Evolutionary conservation across 129 eudicot species (phyloP).

Genomic region (Helianthus tuberosus): DNA sequence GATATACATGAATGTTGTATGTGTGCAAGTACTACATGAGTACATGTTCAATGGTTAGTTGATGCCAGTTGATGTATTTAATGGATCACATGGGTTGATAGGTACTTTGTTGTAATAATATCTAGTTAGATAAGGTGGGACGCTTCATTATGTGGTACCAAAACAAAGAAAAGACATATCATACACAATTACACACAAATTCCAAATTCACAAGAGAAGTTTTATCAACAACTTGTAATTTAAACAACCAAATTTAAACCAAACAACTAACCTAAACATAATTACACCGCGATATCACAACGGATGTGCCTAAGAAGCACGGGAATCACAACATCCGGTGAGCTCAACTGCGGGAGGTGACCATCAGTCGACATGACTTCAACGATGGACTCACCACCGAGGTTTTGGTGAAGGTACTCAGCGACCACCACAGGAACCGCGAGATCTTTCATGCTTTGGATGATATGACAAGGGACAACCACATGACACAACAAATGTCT

Average conservation of each 20-base stretch:
- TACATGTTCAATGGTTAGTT: not conserved
- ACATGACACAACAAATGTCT: slow-evolving; percentile 66
- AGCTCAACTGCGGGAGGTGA: slow-evolving; percentile 93
- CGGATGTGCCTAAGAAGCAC: slow-evolving; percentile 86
- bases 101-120: not conserved
- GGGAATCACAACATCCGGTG: slow-evolving; percentile 90
- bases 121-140: slow-evolving; percentile 9
- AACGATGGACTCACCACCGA: slow-evolving; percentile 77
- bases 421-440: slow-evolving; percentile 92
- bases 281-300: slow-evolving; percentile 50
- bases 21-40: not conserved
- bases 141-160: not conserved
- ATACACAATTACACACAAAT: slow-evolving; percentile 8
- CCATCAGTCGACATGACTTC: slow-evolving; percentile 98
- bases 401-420: slow-evolving; percentile 81
- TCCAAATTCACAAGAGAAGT: not conserved
- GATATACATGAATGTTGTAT: not conserved
- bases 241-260: slow-evolving; percentile 15
- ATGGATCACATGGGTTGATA: not conserved
- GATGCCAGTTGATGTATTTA: not conserved
- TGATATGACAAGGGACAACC: slow-evolving; percentile 78
- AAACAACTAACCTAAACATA: slow-evolving; percentile 12
- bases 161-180: not conserved
- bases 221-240: slow-evolving; percentile 25
- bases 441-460: slow-evolving; percentile 88